Conservation (phyloP, 305 asterid species). For the Fraxinus ornus region DNA sequence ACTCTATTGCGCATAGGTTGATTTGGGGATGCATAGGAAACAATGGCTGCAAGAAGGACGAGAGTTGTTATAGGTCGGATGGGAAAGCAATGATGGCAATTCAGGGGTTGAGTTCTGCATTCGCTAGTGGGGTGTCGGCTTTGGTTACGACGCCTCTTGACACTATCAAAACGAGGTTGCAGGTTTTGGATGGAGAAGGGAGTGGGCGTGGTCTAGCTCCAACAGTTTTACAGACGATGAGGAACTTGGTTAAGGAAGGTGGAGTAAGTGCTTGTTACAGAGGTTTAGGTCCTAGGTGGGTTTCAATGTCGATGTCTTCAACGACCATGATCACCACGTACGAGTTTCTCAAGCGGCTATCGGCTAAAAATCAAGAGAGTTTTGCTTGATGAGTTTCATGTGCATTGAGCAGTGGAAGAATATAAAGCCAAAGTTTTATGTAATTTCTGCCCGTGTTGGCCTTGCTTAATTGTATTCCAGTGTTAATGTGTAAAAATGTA, state of each 20-base stretch:
- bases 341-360: slow-evolving; percentile 81
- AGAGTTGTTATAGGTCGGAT: slow-evolving; percentile 55
- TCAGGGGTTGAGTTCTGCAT: slow-evolving; percentile 76
- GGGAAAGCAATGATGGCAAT: slow-evolving; percentile 64
- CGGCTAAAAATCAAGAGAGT: slow-evolving; percentile 65
- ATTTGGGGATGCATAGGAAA: slow-evolving; percentile 63
- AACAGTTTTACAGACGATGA: slow-evolving; percentile 53
- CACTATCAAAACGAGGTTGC: slow-evolving; percentile 83
- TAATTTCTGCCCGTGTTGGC: slow-evolving; percentile 26
- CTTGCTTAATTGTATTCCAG: background rate
- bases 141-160: slow-evolving; percentile 89
- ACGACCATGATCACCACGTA: slow-evolving; percentile 92
- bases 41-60: slow-evolving; percentile 55
- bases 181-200: slow-evolving; percentile 77
- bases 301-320: slow-evolving; percentile 91
- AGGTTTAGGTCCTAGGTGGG: slow-evolving; percentile 95
- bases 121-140: slow-evolving; percentile 91
- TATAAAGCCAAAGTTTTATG: slow-evolving; percentile 23
- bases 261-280: slow-evolving; percentile 88
- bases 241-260: slow-evolving; percentile 73
- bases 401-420: slow-evolving; percentile 24
- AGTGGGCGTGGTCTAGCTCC: slow-evolving; percentile 35
- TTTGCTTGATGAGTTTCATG: slow-evolving; percentile 33
- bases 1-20: slow-evolving; percentile 61
- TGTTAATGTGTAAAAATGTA: background rate